phyloP scores from a whole-genome alignment of 768 basidiomycete species.

The Agaricus bisporus region DNA sequence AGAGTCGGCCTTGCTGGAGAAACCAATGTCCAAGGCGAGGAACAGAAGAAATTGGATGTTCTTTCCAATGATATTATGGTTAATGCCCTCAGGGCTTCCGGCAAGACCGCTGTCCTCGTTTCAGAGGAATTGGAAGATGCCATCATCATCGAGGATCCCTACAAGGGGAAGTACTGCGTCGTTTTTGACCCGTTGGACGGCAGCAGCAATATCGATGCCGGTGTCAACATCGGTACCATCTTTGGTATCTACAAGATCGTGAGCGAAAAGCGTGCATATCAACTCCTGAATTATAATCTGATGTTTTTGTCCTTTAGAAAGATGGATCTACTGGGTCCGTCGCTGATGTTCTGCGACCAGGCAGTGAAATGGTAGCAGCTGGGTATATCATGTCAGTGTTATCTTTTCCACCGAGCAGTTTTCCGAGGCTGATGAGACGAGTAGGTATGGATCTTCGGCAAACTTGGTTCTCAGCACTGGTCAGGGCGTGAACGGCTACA shows the following conservation, averaged over 20 bases:
- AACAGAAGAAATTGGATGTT: conserved; percentile 99
- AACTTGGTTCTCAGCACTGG: conserved; percentile 96
- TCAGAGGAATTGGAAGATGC: conserved; percentile 94
- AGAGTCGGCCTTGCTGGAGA: conserved; percentile 97
- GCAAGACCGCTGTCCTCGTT: conserved; percentile 94
- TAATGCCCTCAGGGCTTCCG: conserved; percentile 92
- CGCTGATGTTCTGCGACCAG: conserved; percentile 87
- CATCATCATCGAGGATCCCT: conserved; percentile 76
- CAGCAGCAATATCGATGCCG: conserved; percentile 95
- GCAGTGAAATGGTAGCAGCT: conserved; percentile 95
- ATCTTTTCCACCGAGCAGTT: conserved; percentile 2
- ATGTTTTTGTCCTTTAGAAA: conserved; percentile 33
- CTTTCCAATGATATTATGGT: conserved; percentile 99
- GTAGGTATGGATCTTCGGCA: conserved; percentile 83
- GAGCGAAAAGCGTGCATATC: conserved; percentile 24
- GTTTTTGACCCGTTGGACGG: conserved; percentile 98
- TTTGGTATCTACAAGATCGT: conserved; percentile 95
- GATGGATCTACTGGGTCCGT: conserved; percentile 76
- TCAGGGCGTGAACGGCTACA: conserved; percentile 96
- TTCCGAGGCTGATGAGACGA: not conserved
- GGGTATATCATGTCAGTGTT: conserved; percentile 87
- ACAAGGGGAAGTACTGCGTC: conserved; percentile 90
- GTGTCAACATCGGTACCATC: conserved; percentile 97
- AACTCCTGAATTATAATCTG: conserved; percentile 1
- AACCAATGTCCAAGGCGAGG: conserved; percentile 95